Base-by-base conservation (phyloP, 805 yeast genomes). In the Ogataea degrootiae region DNA sequence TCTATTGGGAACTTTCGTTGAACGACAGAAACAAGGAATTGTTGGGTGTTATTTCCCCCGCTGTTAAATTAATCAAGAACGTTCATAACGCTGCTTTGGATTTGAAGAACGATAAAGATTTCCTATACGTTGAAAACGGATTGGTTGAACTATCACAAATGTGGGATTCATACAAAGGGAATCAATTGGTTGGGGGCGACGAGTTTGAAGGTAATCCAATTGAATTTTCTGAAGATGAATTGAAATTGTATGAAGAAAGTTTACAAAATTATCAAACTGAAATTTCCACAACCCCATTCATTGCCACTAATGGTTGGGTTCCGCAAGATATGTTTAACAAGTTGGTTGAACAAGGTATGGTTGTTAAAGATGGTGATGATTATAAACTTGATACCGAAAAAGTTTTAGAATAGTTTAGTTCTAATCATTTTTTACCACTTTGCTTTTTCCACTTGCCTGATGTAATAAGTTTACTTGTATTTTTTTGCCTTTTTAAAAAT, bases 301-400 rank as follows among this genome's bases (percentile, higher is more conserved):
- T 87, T 31, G 92, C 92, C 41, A 86, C 97, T 22, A 85, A 87
- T 46, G 97, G 97, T 5, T 92, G 97, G 96, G 78, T 94, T 48
- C 97, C 98, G 16, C 96, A 89, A 62, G 96, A 89, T 62, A 81
- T 89, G 85, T 91, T 92, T 61, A 84, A 80, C 34, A 77, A 78
- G 42, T 73, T 88, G 58, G 66, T 81, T 37, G 79, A 80, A 19
- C 82, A 82, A 51, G 94, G 92, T 0, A 73, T 84, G 47, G 72
- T 92, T 47, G 80, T 78, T 45, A 76, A 81, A 52, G 75, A 75
- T 17, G 65, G 58, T 26, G 79, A 76, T 19, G 75, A 80, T 55
- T 82, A 78, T 61, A 52, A 54, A 34, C 42, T 66, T 19, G 65
- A 66, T 39, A 56, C 56, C 16, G 68, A 63, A 37, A 61, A 57